Percentiles rank a stretch among this genome's conserved stretches.
Conservation (phyloP, 2,329 filamentous ascomycete genomes). For the Aspergillus sp. region DNA sequence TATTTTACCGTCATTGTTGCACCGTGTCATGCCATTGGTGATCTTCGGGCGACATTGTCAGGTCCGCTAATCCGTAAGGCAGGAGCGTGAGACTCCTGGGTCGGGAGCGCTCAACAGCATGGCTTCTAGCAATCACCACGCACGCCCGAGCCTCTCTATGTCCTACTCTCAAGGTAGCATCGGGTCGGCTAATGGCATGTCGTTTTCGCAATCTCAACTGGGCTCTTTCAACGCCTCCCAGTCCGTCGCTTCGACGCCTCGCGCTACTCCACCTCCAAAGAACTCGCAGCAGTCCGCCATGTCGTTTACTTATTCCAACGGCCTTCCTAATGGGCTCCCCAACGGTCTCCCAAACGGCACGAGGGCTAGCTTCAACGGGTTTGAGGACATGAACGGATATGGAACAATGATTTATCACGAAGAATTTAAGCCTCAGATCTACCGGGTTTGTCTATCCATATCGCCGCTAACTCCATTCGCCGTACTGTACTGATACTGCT, state of each 20-base stretch:
- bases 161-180: constrained; percentile 46
- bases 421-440: constrained; percentile 52
- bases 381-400: constrained; percentile 48
- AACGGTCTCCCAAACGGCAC: constrained; percentile 37
- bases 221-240: constrained; percentile 50
- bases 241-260: constrained; percentile 50
- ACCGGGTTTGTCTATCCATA: constrained; percentile 44
- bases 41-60: background rate
- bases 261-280: constrained; percentile 49
- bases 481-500: constrained; percentile 20
- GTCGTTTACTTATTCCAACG: constrained; percentile 46
- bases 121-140: constrained; percentile 37
- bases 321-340: constrained; percentile 32
- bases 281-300: constrained; percentile 48
- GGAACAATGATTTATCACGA: constrained; percentile 44
- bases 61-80: constrained; percentile 12
- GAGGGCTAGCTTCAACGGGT: constrained; percentile 42
- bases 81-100: constrained; percentile 17
- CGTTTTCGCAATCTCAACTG: constrained; percentile 46
- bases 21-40: constrained; percentile 19
- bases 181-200: constrained; percentile 43
- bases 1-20: constrained; percentile 19
- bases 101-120: constrained; percentile 26
- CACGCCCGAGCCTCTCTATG: constrained; percentile 38
- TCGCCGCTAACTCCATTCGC: background rate